A percentile compares a stretch with the other conserved stretches of the same genome.
phyloP scores from a whole-genome alignment of 768 basidiomycete species.

The Kwoniella heveanensis region DNA sequence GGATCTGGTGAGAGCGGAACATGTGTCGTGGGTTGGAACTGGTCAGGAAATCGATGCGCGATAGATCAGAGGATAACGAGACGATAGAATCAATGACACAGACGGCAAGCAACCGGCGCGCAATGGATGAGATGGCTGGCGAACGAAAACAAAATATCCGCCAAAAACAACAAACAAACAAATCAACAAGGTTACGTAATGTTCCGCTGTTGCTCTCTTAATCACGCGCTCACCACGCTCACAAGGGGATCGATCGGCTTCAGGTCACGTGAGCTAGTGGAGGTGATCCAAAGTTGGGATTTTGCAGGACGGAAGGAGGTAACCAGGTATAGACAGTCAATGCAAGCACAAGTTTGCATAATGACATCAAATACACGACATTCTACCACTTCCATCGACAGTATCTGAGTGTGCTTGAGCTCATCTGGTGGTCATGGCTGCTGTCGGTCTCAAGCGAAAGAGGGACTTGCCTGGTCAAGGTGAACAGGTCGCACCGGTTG shows the following conservation, averaged over 20 bases:
- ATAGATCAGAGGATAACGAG: not conserved
- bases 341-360: too few species aligned
- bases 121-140: slow-evolving; percentile 22
- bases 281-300: slow-evolving; percentile 19
- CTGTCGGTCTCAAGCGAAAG: slow-evolving; percentile 48
- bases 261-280: slow-evolving; percentile 23
- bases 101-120: not conserved
- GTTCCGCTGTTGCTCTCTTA: too few species aligned
- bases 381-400: too few species aligned
- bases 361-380: too few species aligned
- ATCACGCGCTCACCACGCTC: too few species aligned
- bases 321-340: too few species aligned
- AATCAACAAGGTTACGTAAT: not conserved
- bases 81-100: not conserved
- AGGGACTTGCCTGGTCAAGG: slow-evolving; percentile 21
- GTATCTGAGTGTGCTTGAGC: too few species aligned
- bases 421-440: too few species aligned
- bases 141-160: not conserved
- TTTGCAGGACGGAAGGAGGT: slow-evolving; percentile 4
- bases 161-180: slow-evolving; percentile 5
- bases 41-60: not conserved
- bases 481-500: slow-evolving; percentile 1
- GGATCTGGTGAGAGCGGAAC: not conserved
- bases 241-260: too few species aligned
- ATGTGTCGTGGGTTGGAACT: slow-evolving; percentile 11